Evolutionary conservation across 225 moss, liverwort and hornwort genomes (phyloP).

Genomic region (Marchantia polymorpha): DNA sequence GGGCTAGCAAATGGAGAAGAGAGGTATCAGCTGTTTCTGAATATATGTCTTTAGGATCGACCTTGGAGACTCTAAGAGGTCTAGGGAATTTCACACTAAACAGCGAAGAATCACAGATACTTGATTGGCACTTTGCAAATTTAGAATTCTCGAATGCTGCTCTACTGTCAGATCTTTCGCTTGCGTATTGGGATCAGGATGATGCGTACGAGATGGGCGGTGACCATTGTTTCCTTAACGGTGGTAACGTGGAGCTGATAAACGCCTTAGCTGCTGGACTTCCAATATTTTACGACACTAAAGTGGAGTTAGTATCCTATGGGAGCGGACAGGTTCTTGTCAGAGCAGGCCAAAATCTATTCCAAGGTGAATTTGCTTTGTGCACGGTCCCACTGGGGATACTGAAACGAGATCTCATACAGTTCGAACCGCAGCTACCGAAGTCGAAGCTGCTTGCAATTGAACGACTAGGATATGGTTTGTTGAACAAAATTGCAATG

Average conservation of each 20-base stretch:
- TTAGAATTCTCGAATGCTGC: slow-evolving; percentile 52
- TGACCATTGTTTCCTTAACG: slow-evolving; percentile 52
- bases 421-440: slow-evolving; percentile 46
- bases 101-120: slow-evolving; percentile 40
- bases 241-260: slow-evolving; percentile 44
- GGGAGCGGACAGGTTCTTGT: slow-evolving; percentile 43
- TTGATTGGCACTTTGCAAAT: slow-evolving; percentile 54
- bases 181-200: slow-evolving; percentile 57
- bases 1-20: slow-evolving; percentile 49
- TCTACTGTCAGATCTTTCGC: slow-evolving; percentile 44
- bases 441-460: slow-evolving; percentile 48
- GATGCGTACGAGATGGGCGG: slow-evolving; percentile 58
- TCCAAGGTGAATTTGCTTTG: slow-evolving; percentile 44
- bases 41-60: slow-evolving; percentile 44
- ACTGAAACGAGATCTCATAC: slow-evolving; percentile 34
- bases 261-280: slow-evolving; percentile 43
- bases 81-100: slow-evolving; percentile 30
- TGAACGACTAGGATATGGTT: slow-evolving; percentile 43
- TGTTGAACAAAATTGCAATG: slow-evolving; percentile 51
- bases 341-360: slow-evolving; percentile 35
- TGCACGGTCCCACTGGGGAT: slow-evolving; percentile 51
- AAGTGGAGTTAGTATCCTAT: slow-evolving; percentile 35
- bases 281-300: slow-evolving; percentile 42
- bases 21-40: slow-evolving; percentile 35
- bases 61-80: slow-evolving; percentile 40